Evolutionary conservation across 805 yeast species (phyloP).

Genomic region (Komagataella populi): DNA sequence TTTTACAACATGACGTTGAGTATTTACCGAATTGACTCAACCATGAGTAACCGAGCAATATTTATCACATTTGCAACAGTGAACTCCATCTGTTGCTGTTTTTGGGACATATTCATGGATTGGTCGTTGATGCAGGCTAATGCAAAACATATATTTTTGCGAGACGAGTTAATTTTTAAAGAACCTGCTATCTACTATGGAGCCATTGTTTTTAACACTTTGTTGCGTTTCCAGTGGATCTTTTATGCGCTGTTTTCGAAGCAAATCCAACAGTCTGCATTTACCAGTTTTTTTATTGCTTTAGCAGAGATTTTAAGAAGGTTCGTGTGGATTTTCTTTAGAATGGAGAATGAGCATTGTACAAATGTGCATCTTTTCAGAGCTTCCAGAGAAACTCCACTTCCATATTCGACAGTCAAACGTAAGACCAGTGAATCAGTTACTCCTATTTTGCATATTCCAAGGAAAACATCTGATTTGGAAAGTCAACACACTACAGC

Average conservation of each 20-base stretch:
- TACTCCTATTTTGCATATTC: not conserved
- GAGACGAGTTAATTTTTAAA: constrained; percentile 60
- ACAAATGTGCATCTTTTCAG: constrained; percentile 76
- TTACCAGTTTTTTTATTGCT: constrained; percentile 73
- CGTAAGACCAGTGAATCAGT: not conserved
- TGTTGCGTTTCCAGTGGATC: constrained; percentile 83
- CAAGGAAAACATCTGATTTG: not conserved
- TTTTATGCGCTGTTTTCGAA: constrained; percentile 68
- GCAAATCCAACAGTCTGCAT: constrained; percentile 79
- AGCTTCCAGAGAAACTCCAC: constrained; percentile 76
- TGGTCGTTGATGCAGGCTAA: constrained; percentile 76
- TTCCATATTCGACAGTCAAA: constrained; percentile 49
- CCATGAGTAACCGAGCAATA: constrained; percentile 29
- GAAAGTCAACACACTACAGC: not conserved
- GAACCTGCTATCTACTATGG: constrained; percentile 50
- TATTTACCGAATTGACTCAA: constrained; percentile 54
- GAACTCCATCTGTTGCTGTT: constrained; percentile 53
- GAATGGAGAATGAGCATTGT: constrained; percentile 94
- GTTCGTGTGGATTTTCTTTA: constrained; percentile 79
- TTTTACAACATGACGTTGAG: constrained; percentile 63
- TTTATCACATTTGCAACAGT: constrained; percentile 64
- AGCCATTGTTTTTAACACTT: constrained; percentile 62
- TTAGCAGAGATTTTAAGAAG: constrained; percentile 73
- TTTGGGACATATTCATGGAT: constrained; percentile 94
- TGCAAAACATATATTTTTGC: constrained; percentile 40